Base-by-base conservation (phyloP, 2,329 filamentous ascomycete species). In the Fusarium caatingaense region DNA sequence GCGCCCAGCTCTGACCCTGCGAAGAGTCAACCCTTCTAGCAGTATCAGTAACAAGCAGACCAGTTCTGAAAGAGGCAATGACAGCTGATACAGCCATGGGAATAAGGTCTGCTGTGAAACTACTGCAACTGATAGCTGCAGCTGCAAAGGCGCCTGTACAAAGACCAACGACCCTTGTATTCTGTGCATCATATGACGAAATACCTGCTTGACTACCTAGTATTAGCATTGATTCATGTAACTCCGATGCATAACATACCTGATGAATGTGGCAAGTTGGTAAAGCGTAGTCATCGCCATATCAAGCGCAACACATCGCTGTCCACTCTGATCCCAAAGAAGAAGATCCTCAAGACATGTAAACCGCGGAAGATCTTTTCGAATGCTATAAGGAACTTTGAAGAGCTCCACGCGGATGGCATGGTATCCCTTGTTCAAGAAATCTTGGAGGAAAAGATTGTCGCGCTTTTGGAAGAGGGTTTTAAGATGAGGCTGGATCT, bases 221-320 rank as follows among this genome's bases (percentile, higher is more conserved):
- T 4, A 13, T 69, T 21, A 69, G 25, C 0, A 0, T 3, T 4
- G 0, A 1, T 8, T 15, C 9, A 12, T 37, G 8, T 18, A 6
- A 4, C 9, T 37, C 9, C 11, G 4, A 37, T 37, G 34, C 10
- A 1, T 3, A 1, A 32, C 57, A 7, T 30, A 59, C 70, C 67
- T 71, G 18, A 73, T 73, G 21, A 72, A 72, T 5, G 55, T 27
- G 1, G 64, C 70, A 4, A 72, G 70, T 2, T 72, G 70, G 51
- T 69, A 72, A 25, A 72, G 28, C 20, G 69, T 69, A 8, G 64
- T 73, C 49, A 72, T 66, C 0, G 70, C 70, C 70, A 72, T 72
- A 30, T 72, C 70, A 10, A 72, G 23, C 3, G 70, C 69, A 30
- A 72, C 27, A 15, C 70, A 72, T 48, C 70, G 56, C 42, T 53